A percentile compares a stretch with the other conserved stretches of the same genome.
These are phyloP conservation scores for Stephanocyclus meneghinianus DNA, from an alignment of 352 stramenopile genomes.

Conservation along the genomic window DNA sequence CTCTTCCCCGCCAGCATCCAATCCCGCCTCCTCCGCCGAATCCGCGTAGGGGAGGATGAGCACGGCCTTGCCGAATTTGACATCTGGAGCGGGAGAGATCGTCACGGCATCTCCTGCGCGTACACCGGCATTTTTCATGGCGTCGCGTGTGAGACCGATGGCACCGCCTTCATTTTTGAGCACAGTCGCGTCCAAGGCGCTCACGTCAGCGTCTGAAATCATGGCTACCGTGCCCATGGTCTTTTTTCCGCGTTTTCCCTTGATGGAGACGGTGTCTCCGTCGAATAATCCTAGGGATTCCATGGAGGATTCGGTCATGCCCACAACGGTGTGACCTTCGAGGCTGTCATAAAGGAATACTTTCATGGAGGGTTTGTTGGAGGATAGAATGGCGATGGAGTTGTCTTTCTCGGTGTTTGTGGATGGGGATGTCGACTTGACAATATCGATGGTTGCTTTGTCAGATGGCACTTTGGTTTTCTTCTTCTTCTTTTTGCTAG, in stretches of 20 bases:
- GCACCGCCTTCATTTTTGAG: constrained; percentile 19
- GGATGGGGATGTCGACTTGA: constrained; percentile 14
- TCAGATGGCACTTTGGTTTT: constrained; percentile 4
- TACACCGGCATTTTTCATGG: constrained; percentile 82
- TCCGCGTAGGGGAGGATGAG: constrained; percentile 80
- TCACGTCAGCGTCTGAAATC: constrained; percentile 62
- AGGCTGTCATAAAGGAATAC: constrained; percentile 64
- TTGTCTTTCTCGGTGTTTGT: constrained; percentile 38
- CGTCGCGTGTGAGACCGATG: constrained; percentile 74
- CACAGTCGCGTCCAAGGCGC: constrained; percentile 46
- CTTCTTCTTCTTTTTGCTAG: constrained; percentile 55
- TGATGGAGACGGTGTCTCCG: constrained; percentile 85
- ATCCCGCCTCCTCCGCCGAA: constrained; percentile 55
- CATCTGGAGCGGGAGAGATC: constrained; percentile 78
- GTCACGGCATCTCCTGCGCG: constrained; percentile 82
- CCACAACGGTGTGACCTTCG: constrained; percentile 77
- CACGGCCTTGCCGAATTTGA: constrained; percentile 86
- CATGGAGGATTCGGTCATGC: constrained; percentile 74
- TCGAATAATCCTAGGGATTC: constrained; percentile 84
- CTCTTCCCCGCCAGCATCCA: constrained; percentile 47
- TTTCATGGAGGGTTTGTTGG: constrained; percentile 64
- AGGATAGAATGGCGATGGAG: constrained; percentile 65
- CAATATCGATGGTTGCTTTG: constrained; percentile 25
- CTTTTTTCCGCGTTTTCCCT: constrained; percentile 84
- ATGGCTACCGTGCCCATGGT: constrained; percentile 83